Conservation (phyloP, 108 stramenopile genomes). For the Nannochloropsis oceanica region DNA sequence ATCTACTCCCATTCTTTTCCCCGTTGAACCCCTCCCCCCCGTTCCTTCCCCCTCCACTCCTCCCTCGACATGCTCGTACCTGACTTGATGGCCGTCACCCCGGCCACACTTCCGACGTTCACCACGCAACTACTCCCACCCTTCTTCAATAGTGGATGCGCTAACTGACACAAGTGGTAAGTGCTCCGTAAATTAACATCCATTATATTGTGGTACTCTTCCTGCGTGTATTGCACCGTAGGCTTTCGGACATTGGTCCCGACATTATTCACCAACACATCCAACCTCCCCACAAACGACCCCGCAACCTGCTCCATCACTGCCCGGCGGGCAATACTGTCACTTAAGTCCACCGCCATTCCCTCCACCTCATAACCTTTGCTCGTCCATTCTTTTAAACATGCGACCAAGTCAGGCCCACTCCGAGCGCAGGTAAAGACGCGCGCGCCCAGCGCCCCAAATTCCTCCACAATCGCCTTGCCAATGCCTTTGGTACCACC, state of each 20-base stretch:
- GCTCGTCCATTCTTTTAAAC: slow-evolving; percentile 13
- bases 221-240: slow-evolving; percentile 61
- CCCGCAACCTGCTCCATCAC: slow-evolving; percentile 29
- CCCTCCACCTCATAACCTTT: slow-evolving; percentile 22
- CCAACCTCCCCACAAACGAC: slow-evolving; percentile 37
- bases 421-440: slow-evolving; percentile 24
- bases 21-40: too few species aligned
- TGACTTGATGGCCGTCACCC: slow-evolving; percentile 66
- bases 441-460: slow-evolving; percentile 23
- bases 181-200: slow-evolving; percentile 63
- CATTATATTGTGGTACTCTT: slow-evolving; percentile 63
- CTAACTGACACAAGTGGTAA: slow-evolving; percentile 34
- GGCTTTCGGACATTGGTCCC: slow-evolving; percentile 79
- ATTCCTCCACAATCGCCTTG: slow-evolving; percentile 36
- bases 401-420: background rate
- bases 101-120: slow-evolving; percentile 81
- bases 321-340: slow-evolving; percentile 41
- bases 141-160: slow-evolving; percentile 27
- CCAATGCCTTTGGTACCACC: slow-evolving; percentile 42
- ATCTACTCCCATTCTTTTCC: too few species aligned
- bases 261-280: slow-evolving; percentile 89
- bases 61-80: slow-evolving; percentile 22
- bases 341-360: slow-evolving; percentile 46
- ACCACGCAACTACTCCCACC: slow-evolving; percentile 57
- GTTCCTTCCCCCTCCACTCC: too few species aligned